Evolutionary conservation across 768 basidiomycete genomes (phyloP).

Genomic region (Suillus brevipes): DNA sequence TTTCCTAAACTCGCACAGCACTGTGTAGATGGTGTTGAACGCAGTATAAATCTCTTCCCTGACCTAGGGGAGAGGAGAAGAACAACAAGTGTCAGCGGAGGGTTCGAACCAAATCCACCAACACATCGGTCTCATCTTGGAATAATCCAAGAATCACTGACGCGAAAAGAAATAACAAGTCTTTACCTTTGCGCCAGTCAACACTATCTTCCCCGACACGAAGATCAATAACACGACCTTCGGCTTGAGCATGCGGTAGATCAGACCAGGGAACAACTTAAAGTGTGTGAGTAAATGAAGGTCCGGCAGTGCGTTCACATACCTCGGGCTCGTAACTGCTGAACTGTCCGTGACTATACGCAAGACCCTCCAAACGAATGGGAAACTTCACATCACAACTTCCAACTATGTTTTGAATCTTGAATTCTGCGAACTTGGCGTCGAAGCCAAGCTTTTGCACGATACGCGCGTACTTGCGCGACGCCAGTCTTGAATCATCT

Average conservation of each 20-base stretch:
- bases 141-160: constrained; percentile 27
- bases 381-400: constrained; percentile 99
- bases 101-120: constrained; percentile 50
- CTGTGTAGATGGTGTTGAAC: constrained; percentile 99
- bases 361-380: constrained; percentile 94
- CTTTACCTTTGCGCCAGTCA: constrained; percentile 97
- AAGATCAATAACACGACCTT: constrained; percentile 99
- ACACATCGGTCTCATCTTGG: constrained; percentile 34
- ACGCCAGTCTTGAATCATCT: constrained; percentile 94
- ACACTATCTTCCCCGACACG: constrained; percentile 97
- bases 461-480: constrained; percentile 98
- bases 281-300: not conserved
- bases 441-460: constrained; percentile 99
- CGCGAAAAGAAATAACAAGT: constrained; percentile 29
- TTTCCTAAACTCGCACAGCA: constrained; percentile 93
- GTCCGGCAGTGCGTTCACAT: constrained; percentile 23
- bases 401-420: constrained; percentile 99
- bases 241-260: constrained; percentile 99
- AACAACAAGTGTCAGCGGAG: constrained; percentile 47
- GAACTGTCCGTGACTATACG: constrained; percentile 97
- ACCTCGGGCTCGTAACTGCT: constrained; percentile 98
- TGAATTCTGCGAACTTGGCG: constrained; percentile 99
- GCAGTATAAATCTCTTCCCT: constrained; percentile 99
- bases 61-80: constrained; percentile 58
- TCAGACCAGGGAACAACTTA: constrained; percentile 96